Evolutionary conservation across 1,139 yeast genomes (phyloP), one percentile per base, ranked within the genome.

Genomic region (Candida smagusa): DNA sequence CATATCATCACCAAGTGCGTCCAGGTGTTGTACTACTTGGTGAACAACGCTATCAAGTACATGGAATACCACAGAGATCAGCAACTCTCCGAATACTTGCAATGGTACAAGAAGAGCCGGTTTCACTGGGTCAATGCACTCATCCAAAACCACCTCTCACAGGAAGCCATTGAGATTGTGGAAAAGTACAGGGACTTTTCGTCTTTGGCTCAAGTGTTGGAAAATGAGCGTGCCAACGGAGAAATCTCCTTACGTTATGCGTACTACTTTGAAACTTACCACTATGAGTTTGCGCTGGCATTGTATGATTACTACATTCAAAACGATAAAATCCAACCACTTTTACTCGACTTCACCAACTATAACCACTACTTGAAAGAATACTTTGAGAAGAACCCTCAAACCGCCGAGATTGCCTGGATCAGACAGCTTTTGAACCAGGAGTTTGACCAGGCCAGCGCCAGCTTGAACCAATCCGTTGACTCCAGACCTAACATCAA

Each of bases 381-480:
- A 44, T 89, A 79, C 52, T 74, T 88, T 42, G 50, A 58, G 3
- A 67, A 69, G 27, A 63, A 66, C 36, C 66, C 72, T 28, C 68
- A 72, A 41, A 76, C 80, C 36, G 75, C 78, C 3, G 63, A 72
- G 31, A 72, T 87, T 33, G 73, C 89, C 1, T 89, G 97, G 97
- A 81, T 88, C 28, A 72, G 79, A 41, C 76, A 83, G 40, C 58
- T 87, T 12, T 54, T 76, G 28, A 77, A 73, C 45, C 67, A 63
- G 3, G 67, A 80, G 4, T 84, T 72, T 52, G 44, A 42, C 3
- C 52, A 57, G 3, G 92, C 90, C 0, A 67, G 83, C 1, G 50
- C 58, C 11, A 22, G 11, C 21, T 30, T 30, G 11, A 7, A 4
- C 7, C 11, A 16, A n/a, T 22, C 33, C 50, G 56, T n/a, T 16